These are phyloP conservation scores for Ceratocystis cubensis DNA, from an alignment of 2,329 filamentous ascomycete species.

Conservation along the genomic window DNA sequence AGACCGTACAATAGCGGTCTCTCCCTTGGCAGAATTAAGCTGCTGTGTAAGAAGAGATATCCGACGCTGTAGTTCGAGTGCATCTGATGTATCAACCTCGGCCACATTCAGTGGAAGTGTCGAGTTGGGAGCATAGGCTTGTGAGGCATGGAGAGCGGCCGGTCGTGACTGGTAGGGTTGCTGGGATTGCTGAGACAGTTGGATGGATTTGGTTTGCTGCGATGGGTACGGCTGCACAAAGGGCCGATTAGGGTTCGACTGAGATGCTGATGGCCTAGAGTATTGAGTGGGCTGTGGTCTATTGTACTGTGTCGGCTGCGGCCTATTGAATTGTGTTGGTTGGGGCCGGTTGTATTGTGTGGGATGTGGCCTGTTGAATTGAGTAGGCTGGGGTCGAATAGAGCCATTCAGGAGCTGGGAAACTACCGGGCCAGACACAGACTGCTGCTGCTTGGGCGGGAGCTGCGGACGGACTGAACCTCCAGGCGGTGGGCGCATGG, in stretches of 20 bases:
- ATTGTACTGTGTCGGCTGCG: neutral
- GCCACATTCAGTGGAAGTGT: neutral
- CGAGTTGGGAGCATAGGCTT: neutral
- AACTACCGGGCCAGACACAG: constrained; percentile 9
- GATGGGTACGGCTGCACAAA: constrained; percentile 12
- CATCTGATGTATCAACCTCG: neutral
- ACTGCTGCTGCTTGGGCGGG: constrained; percentile 19
- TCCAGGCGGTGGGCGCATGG: neutral
- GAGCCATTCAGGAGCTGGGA: constrained; percentile 7
- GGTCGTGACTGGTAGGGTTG: neutral
- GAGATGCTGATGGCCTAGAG: neutral
- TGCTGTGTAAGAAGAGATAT: constrained; percentile 27
- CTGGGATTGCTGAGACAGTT: neutral
- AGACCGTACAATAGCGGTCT: constrained; percentile 61
- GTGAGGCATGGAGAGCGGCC: neutral
- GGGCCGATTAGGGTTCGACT: constrained; percentile 7
- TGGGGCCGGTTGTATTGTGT: constrained; percentile 32
- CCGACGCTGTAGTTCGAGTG: neutral
- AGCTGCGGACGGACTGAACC: constrained; percentile 17
- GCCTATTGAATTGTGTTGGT: constrained; percentile 13
- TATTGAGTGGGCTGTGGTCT: neutral
- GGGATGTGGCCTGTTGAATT: constrained; percentile 28
- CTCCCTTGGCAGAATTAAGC: constrained; percentile 52
- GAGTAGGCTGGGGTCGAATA: constrained; percentile 24
- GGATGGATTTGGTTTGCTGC: neutral